Conservation (phyloP, 2,329 filamentous ascomycete species). For the Pleomassaria siparia region DNA sequence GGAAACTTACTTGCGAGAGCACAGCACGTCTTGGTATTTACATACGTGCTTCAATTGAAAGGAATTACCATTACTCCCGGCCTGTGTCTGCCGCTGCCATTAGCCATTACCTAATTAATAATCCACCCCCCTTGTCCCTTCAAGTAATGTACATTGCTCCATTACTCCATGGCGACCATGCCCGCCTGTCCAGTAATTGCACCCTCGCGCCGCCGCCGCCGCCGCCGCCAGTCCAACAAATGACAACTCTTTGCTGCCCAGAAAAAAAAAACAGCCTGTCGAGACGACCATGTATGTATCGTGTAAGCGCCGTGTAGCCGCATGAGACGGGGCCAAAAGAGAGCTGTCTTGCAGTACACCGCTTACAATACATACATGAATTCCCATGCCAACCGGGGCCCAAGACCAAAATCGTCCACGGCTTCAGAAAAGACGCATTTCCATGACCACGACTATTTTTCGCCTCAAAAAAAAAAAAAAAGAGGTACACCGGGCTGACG, state of each 20-base stretch:
- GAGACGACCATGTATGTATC: too few relatives aligned
- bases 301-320: not conserved
- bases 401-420: not conserved
- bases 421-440: not conserved
- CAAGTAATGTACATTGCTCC: too few relatives aligned
- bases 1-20: not conserved
- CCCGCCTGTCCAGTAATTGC: constrained; percentile 13
- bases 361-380: not conserved
- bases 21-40: constrained; percentile 1
- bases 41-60: constrained; percentile 5
- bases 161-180: constrained; percentile 9
- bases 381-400: not conserved
- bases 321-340: not conserved
- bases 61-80: constrained; percentile 28
- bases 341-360: not conserved
- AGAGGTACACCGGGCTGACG: not conserved
- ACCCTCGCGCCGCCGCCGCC: too few relatives aligned
- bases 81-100: constrained; percentile 20
- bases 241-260: constrained; percentile 11
- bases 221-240: constrained; percentile 4
- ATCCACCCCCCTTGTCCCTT: constrained; percentile 8
- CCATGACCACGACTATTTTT: not conserved
- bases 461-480: too few relatives aligned
- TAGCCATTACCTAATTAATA: constrained; percentile 22
- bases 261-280: constrained; percentile 1